Evolutionary conservation across 2,329 filamentous ascomycete species (phyloP).

Genomic region (Simplicillium sp.): DNA sequence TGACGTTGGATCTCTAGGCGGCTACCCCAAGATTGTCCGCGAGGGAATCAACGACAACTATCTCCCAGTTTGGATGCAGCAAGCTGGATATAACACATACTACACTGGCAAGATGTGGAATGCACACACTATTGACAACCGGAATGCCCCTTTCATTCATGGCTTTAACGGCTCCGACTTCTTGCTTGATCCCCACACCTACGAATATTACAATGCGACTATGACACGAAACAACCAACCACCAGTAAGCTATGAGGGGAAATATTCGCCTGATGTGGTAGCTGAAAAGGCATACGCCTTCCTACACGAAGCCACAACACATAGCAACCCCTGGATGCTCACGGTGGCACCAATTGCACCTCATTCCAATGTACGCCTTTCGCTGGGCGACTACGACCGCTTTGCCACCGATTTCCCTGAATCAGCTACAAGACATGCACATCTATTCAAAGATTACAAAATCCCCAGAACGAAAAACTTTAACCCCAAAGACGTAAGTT

Average conservation of each 20-base stretch:
- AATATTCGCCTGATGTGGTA: conserved; percentile 44
- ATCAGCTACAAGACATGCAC: conserved; percentile 42
- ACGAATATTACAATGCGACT: conserved; percentile 56
- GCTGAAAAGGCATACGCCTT: conserved; percentile 40
- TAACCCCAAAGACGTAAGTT: conserved; percentile 37
- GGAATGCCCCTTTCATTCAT: conserved; percentile 37
- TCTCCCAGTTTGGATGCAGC: conserved; percentile 40
- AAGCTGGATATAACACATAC: conserved; percentile 40
- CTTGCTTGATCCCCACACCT: conserved; percentile 57
- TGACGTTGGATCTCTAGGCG: too few species aligned
- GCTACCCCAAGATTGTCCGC: conserved; percentile 39
- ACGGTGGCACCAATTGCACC: conserved; percentile 37
- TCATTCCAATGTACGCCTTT: conserved; percentile 16
- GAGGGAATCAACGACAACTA: conserved; percentile 40
- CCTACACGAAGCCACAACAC: conserved; percentile 38
- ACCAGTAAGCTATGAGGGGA: conserved; percentile 39
- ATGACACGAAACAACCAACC: conserved; percentile 31
- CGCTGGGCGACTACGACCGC: conserved; percentile 33
- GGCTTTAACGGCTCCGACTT: conserved; percentile 48
- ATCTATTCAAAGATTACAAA: conserved; percentile 48
- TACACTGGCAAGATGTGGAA: conserved; percentile 49
- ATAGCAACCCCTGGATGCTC: conserved; percentile 44
- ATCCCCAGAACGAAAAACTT: conserved; percentile 58
- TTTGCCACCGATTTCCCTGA: conserved; percentile 20
- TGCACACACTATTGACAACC: conserved; percentile 36